Evolutionary conservation across 306 rosid genomes (phyloP), one percentile per base, ranked within the genome.

Genomic region (Prunus campanulata): DNA sequence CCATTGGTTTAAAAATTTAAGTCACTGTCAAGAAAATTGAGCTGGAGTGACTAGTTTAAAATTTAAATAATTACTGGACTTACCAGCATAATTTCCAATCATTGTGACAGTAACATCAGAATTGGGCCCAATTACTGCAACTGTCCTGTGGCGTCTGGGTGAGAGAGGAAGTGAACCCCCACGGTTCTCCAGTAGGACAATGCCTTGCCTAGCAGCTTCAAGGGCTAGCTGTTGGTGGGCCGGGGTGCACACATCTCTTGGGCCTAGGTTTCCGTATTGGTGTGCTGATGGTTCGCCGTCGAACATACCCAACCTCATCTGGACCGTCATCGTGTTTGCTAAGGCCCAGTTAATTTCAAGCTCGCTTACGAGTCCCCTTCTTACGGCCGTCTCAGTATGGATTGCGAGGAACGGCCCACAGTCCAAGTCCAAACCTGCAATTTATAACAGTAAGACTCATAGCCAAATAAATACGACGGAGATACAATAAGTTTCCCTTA

Each of bases 41-140:
- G 12, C 29, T 22, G 1, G 10, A 18, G 12, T 16, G 20, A 66
- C 12, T 15, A 3, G 13, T 27, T 30, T 19, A 4, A 2, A 10
- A 29, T 20, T 25, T n/a, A 20, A 8, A 42, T 5, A 51, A 51
- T 76, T 32, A 70, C 1, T 29, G 14, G 5, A 51, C 76, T 73
- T 54, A 93, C 95, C 97, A 0, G 98, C 99, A 64, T 95, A 95
- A 42, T 95, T 95, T 15, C 99, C 99, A 0, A 95, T 90, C 99
- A 95, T 95, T 3, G 99, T 95, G 11, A 68, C 90, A 0, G 97
- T 89, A 35, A 75, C 99, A 10, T 92, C 92, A 0, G 97, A 87
- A 74, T 92, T 95, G 11, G 99, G 99, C 18, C 99, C 99, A 66
- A 95, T 87, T 8, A 95, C 97, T 0, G 92, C 97, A 3, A 95